phyloP scores from a whole-genome alignment of 208 protist species.

The Acanthamoeba castellanii region DNA sequence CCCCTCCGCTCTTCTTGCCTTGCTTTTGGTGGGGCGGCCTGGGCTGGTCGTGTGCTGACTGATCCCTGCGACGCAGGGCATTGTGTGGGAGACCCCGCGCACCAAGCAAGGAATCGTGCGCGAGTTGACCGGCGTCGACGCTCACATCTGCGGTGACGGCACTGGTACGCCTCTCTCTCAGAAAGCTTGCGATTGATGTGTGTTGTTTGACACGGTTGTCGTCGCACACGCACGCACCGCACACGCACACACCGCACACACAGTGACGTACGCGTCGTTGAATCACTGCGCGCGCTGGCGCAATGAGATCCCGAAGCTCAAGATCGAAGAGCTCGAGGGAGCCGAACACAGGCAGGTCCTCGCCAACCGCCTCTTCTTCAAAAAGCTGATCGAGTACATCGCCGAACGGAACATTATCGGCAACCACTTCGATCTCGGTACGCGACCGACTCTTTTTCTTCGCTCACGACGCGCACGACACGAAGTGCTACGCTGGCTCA shows the following conservation, averaged over 20 bases:
- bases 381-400: conserved; percentile 62
- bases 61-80: not conserved
- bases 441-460: not conserved
- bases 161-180: not conserved
- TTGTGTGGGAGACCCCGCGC: not conserved
- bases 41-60: not conserved
- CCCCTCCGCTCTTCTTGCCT: not conserved
- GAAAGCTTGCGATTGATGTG: not conserved
- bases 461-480: not conserved
- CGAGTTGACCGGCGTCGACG: conserved; percentile 8
- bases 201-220: too few species aligned
- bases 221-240: not conserved
- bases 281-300: conserved; percentile 23
- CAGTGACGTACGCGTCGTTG: conserved; percentile 43
- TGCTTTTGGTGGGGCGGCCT: not conserved
- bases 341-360: conserved; percentile 32
- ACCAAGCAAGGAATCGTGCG: conserved; percentile 34
- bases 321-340: conserved; percentile 39
- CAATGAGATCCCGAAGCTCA: conserved; percentile 34
- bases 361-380: conserved; percentile 68
- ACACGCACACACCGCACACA: not conserved
- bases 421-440: not conserved
- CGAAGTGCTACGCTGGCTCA: not conserved
- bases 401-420: not conserved
- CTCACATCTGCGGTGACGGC: not conserved